Evolutionary conservation across 202 grass and related monocot genomes (phyloP).

Genomic region (Sporobolus alterniflorus): DNA sequence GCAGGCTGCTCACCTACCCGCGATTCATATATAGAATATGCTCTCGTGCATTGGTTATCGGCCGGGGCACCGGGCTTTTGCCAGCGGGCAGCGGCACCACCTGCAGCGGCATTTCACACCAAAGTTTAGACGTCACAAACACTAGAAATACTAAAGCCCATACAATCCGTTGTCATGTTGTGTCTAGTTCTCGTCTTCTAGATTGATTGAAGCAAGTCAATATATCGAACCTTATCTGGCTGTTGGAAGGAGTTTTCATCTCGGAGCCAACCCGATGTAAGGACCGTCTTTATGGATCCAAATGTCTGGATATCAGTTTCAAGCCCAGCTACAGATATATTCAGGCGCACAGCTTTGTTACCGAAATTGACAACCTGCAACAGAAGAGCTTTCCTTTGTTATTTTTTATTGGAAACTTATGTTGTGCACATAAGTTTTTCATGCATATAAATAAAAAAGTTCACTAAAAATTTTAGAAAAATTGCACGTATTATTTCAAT

Average conservation of each 20-base stretch:
- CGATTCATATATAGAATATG: too few species aligned
- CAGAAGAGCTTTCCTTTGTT: not conserved
- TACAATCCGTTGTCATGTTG: not conserved
- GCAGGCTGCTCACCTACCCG: too few species aligned
- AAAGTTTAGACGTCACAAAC: slow-evolving; percentile 3
- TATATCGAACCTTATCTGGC: slow-evolving; percentile 77
- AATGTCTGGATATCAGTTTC: slow-evolving; percentile 53
- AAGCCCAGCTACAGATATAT: slow-evolving; percentile 68
- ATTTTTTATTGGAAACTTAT: too few species aligned
- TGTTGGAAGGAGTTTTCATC: slow-evolving; percentile 96
- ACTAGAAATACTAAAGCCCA: not conserved
- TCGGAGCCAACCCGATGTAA: slow-evolving; percentile 59
- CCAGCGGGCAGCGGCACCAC: slow-evolving; percentile 61
- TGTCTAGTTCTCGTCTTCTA: not conserved
- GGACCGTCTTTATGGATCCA: slow-evolving; percentile 74
- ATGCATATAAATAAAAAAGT: too few species aligned
- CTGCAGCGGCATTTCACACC: slow-evolving; percentile 40
- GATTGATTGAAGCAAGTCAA: not conserved
- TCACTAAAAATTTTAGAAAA: too few species aligned
- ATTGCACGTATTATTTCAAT: too few species aligned
- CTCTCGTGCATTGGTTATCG: slow-evolving; percentile 62
- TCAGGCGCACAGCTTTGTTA: slow-evolving; percentile 65
- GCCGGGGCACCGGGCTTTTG: slow-evolving; percentile 30
- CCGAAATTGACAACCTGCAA: slow-evolving; percentile 85
- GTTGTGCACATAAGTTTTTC: too few species aligned